phyloP scores from a whole-genome alignment of 805 yeast species.

The Wickerhamia fluorescens region DNA sequence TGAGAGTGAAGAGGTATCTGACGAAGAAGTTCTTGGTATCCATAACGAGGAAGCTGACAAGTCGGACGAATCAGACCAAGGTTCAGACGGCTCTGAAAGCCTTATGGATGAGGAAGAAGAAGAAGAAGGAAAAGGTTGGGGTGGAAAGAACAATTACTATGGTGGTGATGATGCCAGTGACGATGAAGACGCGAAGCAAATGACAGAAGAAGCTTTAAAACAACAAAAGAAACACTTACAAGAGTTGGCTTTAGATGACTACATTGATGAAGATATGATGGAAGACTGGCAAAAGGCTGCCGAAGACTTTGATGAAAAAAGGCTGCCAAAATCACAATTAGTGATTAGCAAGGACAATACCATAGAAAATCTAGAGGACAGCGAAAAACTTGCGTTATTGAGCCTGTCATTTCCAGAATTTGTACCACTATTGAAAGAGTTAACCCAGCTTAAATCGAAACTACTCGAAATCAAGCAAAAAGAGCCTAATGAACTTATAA shows the following conservation, averaged over 20 bases:
- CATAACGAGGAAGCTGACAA: slow-evolving; percentile 38
- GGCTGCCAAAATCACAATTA: slow-evolving; percentile 8
- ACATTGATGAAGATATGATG: slow-evolving; percentile 62
- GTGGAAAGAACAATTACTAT: slow-evolving; percentile 43
- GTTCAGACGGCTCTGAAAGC: slow-evolving; percentile 35
- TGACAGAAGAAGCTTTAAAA: slow-evolving; percentile 83
- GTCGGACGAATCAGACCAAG: slow-evolving; percentile 42
- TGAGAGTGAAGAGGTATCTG: slow-evolving; percentile 35
- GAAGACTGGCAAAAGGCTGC: slow-evolving; percentile 69
- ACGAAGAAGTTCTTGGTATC: slow-evolving; percentile 49
- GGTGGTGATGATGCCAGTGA: slow-evolving; percentile 59
- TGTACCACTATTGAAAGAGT: slow-evolving; percentile 65
- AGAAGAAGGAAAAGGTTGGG: slow-evolving; percentile 30
- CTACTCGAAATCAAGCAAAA: slow-evolving; percentile 20
- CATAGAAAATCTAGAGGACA: slow-evolving; percentile 33
- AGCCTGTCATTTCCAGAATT: slow-evolving; percentile 75
- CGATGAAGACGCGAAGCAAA: slow-evolving; percentile 67
- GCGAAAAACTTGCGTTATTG: slow-evolving; percentile 48
- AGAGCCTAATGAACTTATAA: slow-evolving; percentile 13
- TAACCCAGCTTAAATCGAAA: slow-evolving; percentile 33
- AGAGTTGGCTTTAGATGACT: slow-evolving; percentile 54
- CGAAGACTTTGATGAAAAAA: slow-evolving; percentile 38
- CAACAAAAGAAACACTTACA: slow-evolving; percentile 70
- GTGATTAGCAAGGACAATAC: slow-evolving; percentile 10
- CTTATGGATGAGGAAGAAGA: slow-evolving; percentile 22